Conservation (phyloP, 495 filamentous ascomycete genomes). For the Aspergillus homomorphus region DNA sequence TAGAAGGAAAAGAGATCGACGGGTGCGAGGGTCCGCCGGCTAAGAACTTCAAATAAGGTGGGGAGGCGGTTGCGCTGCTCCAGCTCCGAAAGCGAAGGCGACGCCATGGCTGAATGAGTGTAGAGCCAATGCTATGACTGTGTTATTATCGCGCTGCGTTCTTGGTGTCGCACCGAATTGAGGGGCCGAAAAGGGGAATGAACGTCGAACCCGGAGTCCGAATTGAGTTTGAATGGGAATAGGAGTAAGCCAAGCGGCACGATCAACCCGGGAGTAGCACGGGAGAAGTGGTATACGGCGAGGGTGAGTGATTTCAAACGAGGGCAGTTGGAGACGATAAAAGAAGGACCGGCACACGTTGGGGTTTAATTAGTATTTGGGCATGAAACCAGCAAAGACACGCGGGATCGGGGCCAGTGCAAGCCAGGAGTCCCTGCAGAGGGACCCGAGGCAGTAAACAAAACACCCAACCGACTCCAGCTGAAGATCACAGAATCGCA, state of each 20-base stretch:
- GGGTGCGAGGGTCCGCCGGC: slow-evolving; percentile 82
- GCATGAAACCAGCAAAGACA: slow-evolving; percentile 11
- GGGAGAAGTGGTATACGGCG: slow-evolving; percentile 10
- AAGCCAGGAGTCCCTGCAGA: slow-evolving; percentile 15
- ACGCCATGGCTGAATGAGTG: slow-evolving; percentile 29
- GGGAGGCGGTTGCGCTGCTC: slow-evolving; percentile 77
- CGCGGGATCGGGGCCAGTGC: slow-evolving; percentile 8
- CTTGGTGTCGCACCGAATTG: slow-evolving; percentile 4
- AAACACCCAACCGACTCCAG: slow-evolving; percentile 19
- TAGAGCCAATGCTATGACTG: neutral
- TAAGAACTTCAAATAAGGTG: slow-evolving; percentile 91
- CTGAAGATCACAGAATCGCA: slow-evolving; percentile 11
- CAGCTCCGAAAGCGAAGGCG: slow-evolving; percentile 29
- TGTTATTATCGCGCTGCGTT: slow-evolving; percentile 4
- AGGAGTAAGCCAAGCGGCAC: slow-evolving; percentile 2
- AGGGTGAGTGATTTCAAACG: neutral
- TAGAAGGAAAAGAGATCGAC: slow-evolving; percentile 98
- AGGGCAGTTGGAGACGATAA: slow-evolving; percentile 5
- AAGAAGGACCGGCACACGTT: slow-evolving; percentile 14
- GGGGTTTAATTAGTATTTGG: slow-evolving; percentile 6
- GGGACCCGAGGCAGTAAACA: slow-evolving; percentile 11
- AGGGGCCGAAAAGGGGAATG: slow-evolving; percentile 21
- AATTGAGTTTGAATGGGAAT: slow-evolving; percentile 8
- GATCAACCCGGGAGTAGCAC: neutral
- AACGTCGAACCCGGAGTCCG: slow-evolving; percentile 14